Evolutionary conservation across 2,329 filamentous ascomycete species (phyloP).

Genomic region (Colletotrichum spinosum): DNA sequence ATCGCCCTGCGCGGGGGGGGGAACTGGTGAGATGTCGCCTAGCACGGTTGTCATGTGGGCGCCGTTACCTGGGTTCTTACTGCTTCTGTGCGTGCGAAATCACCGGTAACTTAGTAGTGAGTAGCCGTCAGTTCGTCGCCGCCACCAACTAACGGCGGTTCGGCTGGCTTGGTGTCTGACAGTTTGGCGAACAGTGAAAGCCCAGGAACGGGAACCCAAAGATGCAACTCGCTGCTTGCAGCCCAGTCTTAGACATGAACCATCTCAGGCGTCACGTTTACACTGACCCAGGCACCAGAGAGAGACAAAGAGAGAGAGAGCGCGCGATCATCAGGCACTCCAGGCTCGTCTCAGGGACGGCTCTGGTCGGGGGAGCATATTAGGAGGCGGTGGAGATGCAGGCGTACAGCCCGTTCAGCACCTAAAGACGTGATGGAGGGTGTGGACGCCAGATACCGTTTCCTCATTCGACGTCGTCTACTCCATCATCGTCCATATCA

Average conservation of each 20-base stretch:
- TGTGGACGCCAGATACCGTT: slow-evolving; percentile 31
- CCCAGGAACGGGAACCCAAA: slow-evolving; percentile 15
- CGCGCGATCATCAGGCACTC: slow-evolving; percentile 35
- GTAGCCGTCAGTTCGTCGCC: slow-evolving; percentile 18
- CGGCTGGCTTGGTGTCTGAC: slow-evolving; percentile 21
- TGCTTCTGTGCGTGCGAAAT: slow-evolving; percentile 6
- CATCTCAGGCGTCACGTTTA: slow-evolving; percentile 23
- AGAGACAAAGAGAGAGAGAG: not conserved
- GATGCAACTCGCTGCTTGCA: slow-evolving; percentile 24
- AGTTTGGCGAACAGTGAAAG: not conserved
- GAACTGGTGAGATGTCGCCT: slow-evolving; percentile 20
- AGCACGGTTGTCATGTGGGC: slow-evolving; percentile 24
- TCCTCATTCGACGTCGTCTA: slow-evolving; percentile 29
- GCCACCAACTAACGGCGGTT: slow-evolving; percentile 15
- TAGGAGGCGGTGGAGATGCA: slow-evolving; percentile 36
- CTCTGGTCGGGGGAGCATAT: slow-evolving; percentile 13
- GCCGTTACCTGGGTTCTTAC: not conserved
- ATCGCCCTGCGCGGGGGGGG: slow-evolving; percentile 15
- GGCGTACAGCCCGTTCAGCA: slow-evolving; percentile 26
- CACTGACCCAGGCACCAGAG: slow-evolving; percentile 34
- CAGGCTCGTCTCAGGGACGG: slow-evolving; percentile 34
- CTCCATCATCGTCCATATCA: slow-evolving; percentile 26
- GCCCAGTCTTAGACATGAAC: slow-evolving; percentile 12
- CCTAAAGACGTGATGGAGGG: slow-evolving; percentile 31
- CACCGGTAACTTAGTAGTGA: not conserved